Evolutionary conservation across 352 stramenopile genomes (phyloP).

Genomic region (Phytophthora brassicae): DNA sequence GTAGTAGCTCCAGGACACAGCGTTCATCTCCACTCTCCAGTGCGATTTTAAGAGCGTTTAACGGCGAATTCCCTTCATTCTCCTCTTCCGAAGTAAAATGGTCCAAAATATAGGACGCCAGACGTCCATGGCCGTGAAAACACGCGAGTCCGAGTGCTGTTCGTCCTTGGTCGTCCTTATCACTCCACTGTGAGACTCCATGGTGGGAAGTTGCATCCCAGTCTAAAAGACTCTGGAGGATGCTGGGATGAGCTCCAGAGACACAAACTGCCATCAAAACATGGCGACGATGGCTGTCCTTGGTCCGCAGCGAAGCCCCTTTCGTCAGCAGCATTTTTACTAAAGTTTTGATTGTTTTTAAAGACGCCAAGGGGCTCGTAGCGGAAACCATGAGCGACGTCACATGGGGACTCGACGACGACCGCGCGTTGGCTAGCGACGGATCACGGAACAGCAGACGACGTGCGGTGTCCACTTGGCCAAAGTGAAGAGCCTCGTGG

Average conservation of each 20-base stretch:
- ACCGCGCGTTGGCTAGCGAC: slow-evolving; percentile 22
- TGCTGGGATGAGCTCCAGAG: slow-evolving; percentile 8
- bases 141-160: slow-evolving; percentile 26
- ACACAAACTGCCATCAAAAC: slow-evolving; percentile 31
- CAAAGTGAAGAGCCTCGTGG: slow-evolving; percentile 20
- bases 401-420: slow-evolving; percentile 6
- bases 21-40: slow-evolving; percentile 20
- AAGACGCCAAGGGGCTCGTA: background rate
- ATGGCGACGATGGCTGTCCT: slow-evolving; percentile 24
- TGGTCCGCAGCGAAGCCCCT: slow-evolving; percentile 28
- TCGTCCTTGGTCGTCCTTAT: slow-evolving; percentile 24
- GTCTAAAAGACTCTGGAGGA: slow-evolving; percentile 30
- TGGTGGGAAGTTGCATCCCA: slow-evolving; percentile 7
- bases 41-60: slow-evolving; percentile 15
- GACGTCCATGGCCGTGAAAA: slow-evolving; percentile 21
- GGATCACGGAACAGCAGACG: slow-evolving; percentile 22
- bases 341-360: slow-evolving; percentile 12
- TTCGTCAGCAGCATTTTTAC: slow-evolving; percentile 30
- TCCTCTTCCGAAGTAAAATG: slow-evolving; percentile 2
- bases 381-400: slow-evolving; percentile 31
- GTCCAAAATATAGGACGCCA: slow-evolving; percentile 27
- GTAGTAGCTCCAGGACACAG: slow-evolving; percentile 22
- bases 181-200: slow-evolving; percentile 23
- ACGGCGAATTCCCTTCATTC: slow-evolving; percentile 1
- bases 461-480: slow-evolving; percentile 14